Percentiles rank a stretch among this genome's conserved stretches.
Evolutionary conservation across 805 yeast genomes (phyloP).

Genomic region (Brettanomyces bruxellensis): DNA sequence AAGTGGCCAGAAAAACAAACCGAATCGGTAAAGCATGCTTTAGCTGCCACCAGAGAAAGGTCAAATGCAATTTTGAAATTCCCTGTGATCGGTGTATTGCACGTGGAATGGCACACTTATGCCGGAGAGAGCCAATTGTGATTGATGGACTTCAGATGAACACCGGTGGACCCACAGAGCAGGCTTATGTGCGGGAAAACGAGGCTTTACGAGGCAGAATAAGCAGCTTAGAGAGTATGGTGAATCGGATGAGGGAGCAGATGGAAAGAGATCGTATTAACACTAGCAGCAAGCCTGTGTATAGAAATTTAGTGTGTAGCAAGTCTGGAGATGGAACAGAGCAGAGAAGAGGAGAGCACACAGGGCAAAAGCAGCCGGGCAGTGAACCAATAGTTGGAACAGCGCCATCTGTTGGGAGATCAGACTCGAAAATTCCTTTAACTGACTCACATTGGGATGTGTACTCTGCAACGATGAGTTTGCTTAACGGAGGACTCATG

Average conservation of each 20-base stretch:
- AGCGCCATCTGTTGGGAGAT: background rate
- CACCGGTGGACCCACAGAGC: conserved; percentile 14
- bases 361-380: too few relatives aligned
- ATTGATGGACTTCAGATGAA: conserved; percentile 25
- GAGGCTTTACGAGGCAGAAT: conserved; percentile 20
- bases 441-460: conserved; percentile 14
- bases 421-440: background rate
- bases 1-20: conserved; percentile 10
- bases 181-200: conserved; percentile 19
- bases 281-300: too few relatives aligned
- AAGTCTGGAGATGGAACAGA: too few relatives aligned
- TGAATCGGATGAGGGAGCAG: conserved; percentile 3
- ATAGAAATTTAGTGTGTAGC: too few relatives aligned
- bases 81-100: conserved; percentile 38
- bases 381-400: too few relatives aligned
- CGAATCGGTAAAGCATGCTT: conserved; percentile 35
- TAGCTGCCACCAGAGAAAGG: conserved; percentile 37
- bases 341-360: too few relatives aligned
- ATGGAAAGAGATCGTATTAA: background rate
- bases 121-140: conserved; percentile 26
- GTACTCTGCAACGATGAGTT: conserved; percentile 17
- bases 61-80: conserved; percentile 37
- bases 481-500: conserved; percentile 17
- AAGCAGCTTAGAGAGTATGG: conserved; percentile 15
- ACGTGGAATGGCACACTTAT: conserved; percentile 22